These are phyloP conservation scores for Auxenochlorella pyrenoidosa DNA, from an alignment of 139 green algal species.

Conservation along the genomic window DNA sequence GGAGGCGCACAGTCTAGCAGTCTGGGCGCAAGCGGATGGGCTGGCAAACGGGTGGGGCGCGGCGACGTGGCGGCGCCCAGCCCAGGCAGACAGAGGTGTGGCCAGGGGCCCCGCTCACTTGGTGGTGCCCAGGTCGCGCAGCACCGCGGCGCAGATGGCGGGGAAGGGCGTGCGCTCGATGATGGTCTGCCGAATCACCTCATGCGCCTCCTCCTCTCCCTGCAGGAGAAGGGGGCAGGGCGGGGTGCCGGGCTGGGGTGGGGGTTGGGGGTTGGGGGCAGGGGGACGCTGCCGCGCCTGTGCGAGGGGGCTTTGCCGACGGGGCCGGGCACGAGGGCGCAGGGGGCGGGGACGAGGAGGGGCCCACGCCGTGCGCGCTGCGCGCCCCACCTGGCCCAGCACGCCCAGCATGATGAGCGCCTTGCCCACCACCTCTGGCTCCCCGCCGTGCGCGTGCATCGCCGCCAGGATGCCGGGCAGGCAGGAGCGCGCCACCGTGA, in stretches of 20 bases:
- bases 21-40: too few relatives aligned
- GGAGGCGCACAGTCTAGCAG: too few relatives aligned
- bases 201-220: slow-evolving; percentile 18
- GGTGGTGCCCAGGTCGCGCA: not conserved
- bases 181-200: not conserved
- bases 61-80: too few relatives aligned
- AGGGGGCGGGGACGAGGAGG: not conserved
- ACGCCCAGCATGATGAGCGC: slow-evolving; percentile 70
- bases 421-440: slow-evolving; percentile 71
- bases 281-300: too few relatives aligned
- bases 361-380: too few relatives aligned
- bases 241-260: too few relatives aligned
- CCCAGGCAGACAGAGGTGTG: too few relatives aligned
- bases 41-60: too few relatives aligned
- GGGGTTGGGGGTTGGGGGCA: too few relatives aligned
- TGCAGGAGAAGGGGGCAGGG: not conserved
- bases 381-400: slow-evolving; percentile 62
- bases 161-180: slow-evolving; percentile 13
- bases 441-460: slow-evolving; percentile 41
- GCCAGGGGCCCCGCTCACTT: not conserved
- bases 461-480: slow-evolving; percentile 54
- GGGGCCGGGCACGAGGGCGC: not conserved
- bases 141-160: not conserved
- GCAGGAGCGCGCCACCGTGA: slow-evolving; percentile 8
- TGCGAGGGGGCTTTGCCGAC: too few relatives aligned